A percentile compares a stretch with the other conserved stretches of the same genome.
These are phyloP conservation scores for Penicillium sp. DNA, from an alignment of 2,329 filamentous ascomycete species.

Conservation along the genomic window DNA sequence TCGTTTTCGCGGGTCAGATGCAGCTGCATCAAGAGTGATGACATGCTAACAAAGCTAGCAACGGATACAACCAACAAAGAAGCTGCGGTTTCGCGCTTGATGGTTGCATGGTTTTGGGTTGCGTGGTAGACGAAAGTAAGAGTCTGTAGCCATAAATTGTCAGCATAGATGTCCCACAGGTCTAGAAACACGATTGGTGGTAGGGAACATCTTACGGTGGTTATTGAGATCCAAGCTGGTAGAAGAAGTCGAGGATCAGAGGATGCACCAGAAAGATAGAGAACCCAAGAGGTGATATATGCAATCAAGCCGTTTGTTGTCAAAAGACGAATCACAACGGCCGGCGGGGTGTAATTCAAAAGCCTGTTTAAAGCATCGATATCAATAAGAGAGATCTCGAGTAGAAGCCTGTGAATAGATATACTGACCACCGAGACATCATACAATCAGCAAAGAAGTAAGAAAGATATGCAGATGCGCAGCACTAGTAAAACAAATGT, in stretches of 20 bases:
- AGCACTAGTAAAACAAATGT: conserved; percentile 53
- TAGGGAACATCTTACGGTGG: conserved; percentile 55
- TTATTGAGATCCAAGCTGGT: conserved; percentile 76
- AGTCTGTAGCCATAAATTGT: conserved; percentile 49
- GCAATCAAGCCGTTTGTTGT: conserved; percentile 73
- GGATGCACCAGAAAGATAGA: conserved; percentile 69
- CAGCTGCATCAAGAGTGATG: conserved; percentile 65
- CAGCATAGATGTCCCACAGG: neutral
- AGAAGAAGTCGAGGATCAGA: conserved; percentile 70
- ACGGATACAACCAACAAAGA: conserved; percentile 77
- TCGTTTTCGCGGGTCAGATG: conserved; percentile 64
- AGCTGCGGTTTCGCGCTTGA: conserved; percentile 74
- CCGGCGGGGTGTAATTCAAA: conserved; percentile 75
- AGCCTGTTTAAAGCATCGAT: conserved; percentile 55
- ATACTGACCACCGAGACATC: conserved; percentile 73
- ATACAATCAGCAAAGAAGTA: conserved; percentile 84
- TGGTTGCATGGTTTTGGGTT: conserved; percentile 75
- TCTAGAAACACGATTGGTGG: neutral
- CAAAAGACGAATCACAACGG: conserved; percentile 75
- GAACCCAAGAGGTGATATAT: conserved; percentile 71
- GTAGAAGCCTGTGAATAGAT: neutral
- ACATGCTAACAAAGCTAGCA: conserved; percentile 74
- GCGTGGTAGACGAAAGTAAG: conserved; percentile 74
- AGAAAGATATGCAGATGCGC: conserved; percentile 73
- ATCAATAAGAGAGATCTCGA: neutral